phyloP scores from a whole-genome alignment of 2,329 filamentous ascomycete genomes.

The Aspergillus glaucus region DNA sequence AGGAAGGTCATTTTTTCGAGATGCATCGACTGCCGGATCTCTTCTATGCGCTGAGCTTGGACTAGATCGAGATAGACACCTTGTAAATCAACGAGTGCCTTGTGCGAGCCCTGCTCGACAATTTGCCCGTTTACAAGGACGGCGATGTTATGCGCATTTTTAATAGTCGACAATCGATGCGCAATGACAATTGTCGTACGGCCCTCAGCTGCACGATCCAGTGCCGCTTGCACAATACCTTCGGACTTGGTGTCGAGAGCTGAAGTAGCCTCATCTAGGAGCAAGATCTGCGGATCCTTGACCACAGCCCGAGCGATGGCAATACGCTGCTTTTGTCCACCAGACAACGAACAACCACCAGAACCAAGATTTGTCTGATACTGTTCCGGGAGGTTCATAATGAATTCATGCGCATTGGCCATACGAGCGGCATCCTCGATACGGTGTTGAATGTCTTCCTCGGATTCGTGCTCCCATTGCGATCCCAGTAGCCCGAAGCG shows the following conservation, averaged over 20 bases:
- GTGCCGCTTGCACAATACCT: slow-evolving; percentile 87
- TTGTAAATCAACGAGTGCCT: slow-evolving; percentile 63
- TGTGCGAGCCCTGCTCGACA: slow-evolving; percentile 84
- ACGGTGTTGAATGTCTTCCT: slow-evolving; percentile 63
- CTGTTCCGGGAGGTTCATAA: slow-evolving; percentile 71
- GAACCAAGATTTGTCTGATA: slow-evolving; percentile 94
- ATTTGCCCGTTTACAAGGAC: slow-evolving; percentile 81
- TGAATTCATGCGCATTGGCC: slow-evolving; percentile 92
- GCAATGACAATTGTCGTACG: slow-evolving; percentile 95
- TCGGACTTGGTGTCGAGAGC: slow-evolving; percentile 93
- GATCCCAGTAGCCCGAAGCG: slow-evolving; percentile 83
- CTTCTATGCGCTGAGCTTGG: slow-evolving; percentile 73
- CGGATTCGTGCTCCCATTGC: slow-evolving; percentile 59
- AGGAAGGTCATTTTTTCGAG: slow-evolving; percentile 28
- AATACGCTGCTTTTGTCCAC: slow-evolving; percentile 95
- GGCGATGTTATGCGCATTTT: slow-evolving; percentile 89
- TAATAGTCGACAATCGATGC: slow-evolving; percentile 90
- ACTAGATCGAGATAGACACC: slow-evolving; percentile 80
- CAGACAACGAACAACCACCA: slow-evolving; percentile 83
- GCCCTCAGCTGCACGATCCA: slow-evolving; percentile 77
- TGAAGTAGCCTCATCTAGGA: slow-evolving; percentile 92
- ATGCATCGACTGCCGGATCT: slow-evolving; percentile 33
- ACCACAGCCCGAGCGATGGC: slow-evolving; percentile 88
- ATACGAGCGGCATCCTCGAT: slow-evolving; percentile 78
- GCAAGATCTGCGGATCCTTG: slow-evolving; percentile 84